Evolutionary conservation across 768 basidiomycete species (phyloP), one percentile per base, ranked within the genome.

Genomic region (Grammothele lineata): DNA sequence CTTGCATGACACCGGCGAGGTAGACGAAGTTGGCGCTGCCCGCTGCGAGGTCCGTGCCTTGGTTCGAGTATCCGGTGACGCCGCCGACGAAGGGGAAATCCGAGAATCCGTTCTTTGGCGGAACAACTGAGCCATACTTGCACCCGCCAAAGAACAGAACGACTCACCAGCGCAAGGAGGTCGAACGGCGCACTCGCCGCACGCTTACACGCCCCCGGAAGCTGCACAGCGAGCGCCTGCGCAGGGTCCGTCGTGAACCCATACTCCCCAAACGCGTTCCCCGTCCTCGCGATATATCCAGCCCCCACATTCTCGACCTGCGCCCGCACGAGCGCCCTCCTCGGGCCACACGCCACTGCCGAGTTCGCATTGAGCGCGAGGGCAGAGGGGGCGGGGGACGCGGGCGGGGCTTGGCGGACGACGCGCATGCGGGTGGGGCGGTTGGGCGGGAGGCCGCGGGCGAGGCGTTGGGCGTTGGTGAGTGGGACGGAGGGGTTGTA

Each of bases 231-330:
- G 11, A 60, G 45, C 3, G 58, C 58, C 14, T 53, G 26, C 12
- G 24, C 24, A 6, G 40, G 19, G 34, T 46, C 44, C n/a, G 51
- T 44, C 2, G 58, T 60, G 47, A 54, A 41, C 3, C 36, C 41
- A 37, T 53, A 60, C 50, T 60, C 56, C 15, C 58, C 58, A 33
- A 47, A 60, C 21, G 27, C 27, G 52, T 60, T 60, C 7, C 27
- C 27, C 27, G 27, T 14, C 8, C 27, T 7, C 8, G 27, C 27
- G 27, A 30, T 30, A 14, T 30, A 30, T 14, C 27, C 27, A 7
- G 27, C 27, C 27, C 14, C 27, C 8, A 7, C 8, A 7, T 14
- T 14, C 27, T 30, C 27, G 27, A 30, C 27, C 14, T 7, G 8
- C 27, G 27, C 27, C 27, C 8, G 8, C 8, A 30, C 8, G 8